Percentiles rank a stretch among this genome's conserved stretches.
phyloP scores from a whole-genome alignment of 345 rosid species.

The Aquilaria sinensis region DNA sequence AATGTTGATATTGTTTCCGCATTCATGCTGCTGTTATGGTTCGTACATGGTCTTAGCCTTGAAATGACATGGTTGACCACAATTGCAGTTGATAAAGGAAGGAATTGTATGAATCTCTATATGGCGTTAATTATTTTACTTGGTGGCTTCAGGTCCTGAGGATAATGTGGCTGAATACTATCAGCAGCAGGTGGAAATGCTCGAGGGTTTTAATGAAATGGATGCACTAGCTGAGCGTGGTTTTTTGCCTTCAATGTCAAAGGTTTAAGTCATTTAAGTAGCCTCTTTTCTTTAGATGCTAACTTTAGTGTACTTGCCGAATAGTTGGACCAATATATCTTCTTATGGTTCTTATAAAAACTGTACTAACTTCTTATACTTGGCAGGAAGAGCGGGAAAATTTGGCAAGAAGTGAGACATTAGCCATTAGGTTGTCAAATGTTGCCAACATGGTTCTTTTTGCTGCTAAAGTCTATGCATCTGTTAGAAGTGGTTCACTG shows the following conservation, averaged over 20 bases:
- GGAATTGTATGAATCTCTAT: too few species aligned
- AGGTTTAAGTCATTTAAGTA: conserved; percentile 33
- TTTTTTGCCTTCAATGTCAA: conserved; percentile 81
- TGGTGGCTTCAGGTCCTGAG: conserved; percentile 60
- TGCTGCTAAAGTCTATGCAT: conserved; percentile 93
- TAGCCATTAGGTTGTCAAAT: conserved; percentile 90
- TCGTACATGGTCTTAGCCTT: too few species aligned
- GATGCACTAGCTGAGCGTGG: conserved; percentile 93
- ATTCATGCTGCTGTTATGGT: too few species aligned
- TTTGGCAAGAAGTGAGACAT: conserved; percentile 82
- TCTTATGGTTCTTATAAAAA: neutral
- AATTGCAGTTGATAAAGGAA: too few species aligned
- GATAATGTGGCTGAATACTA: conserved; percentile 92
- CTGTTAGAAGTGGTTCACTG: conserved; percentile 80
- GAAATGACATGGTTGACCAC: too few species aligned
- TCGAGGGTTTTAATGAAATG: conserved; percentile 94
- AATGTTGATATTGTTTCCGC: too few species aligned
- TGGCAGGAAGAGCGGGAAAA: conserved; percentile 82
- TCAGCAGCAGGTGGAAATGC: conserved; percentile 96
- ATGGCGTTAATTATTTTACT: conserved; percentile 3
- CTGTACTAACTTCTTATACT: neutral
- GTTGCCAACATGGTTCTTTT: conserved; percentile 91
- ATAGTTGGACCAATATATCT: conserved; percentile 8
- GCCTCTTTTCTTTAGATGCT: conserved; percentile 2
- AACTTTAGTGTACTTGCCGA: neutral